Conservation (phyloP, 2,329 filamentous ascomycete genomes). For the Bimuria novae-zelandiae region DNA sequence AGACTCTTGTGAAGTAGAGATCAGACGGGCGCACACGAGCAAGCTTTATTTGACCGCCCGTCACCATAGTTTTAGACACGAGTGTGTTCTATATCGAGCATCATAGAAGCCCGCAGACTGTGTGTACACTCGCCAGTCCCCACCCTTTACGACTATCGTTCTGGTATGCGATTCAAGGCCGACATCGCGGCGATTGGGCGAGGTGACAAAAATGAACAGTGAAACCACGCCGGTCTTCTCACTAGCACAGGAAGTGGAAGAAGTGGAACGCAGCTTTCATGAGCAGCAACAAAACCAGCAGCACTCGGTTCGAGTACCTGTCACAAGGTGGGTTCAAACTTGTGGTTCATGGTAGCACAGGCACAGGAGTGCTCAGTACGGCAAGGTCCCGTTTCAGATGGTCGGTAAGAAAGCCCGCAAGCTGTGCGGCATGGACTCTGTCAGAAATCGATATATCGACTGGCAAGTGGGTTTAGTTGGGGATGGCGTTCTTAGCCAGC, state of each 20-base stretch:
- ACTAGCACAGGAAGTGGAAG: neutral
- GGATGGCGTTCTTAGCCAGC: conserved; percentile 5
- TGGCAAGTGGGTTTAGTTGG: conserved; percentile 2
- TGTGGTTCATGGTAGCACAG: conserved; percentile 10
- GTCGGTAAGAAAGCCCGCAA: neutral
- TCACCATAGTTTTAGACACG: too few species aligned
- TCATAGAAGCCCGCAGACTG: too few species aligned
- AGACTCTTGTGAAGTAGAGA: too few species aligned
- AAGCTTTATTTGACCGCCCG: too few species aligned
- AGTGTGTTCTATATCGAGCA: too few species aligned
- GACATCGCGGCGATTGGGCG: neutral
- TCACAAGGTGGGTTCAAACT: conserved; percentile 2
- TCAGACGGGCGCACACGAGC: neutral
- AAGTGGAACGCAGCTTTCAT: conserved; percentile 6
- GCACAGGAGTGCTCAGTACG: conserved; percentile 3
- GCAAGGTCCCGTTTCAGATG: conserved; percentile 1
- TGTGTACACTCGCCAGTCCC: neutral
- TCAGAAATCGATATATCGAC: conserved; percentile 6
- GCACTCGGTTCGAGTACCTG: neutral
- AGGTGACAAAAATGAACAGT: neutral
- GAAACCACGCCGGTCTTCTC: conserved; percentile 8
- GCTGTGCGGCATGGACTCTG: neutral
- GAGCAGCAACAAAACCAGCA: conserved; percentile 3
- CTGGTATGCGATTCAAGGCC: neutral
- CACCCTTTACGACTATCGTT: neutral